A percentile compares a stretch with the other conserved stretches of the same genome.
Evolutionary conservation across 1,284 basidiomycete species (phyloP).

Genomic region (Apiotrichum sp.): DNA sequence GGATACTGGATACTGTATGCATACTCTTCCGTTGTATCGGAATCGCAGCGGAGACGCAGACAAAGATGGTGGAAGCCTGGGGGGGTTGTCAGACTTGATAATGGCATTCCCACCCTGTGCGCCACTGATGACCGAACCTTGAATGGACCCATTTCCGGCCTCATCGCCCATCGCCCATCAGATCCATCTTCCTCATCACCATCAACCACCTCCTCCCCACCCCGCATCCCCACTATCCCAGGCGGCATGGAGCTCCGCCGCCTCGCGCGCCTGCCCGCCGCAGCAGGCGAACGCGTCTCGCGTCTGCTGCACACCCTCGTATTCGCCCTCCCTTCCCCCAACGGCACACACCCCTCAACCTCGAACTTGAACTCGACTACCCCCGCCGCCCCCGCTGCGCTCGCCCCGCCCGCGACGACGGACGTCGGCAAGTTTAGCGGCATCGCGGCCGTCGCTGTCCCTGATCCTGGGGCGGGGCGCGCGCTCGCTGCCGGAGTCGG

Average conservation of each 20-base stretch:
- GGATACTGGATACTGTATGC: no score
- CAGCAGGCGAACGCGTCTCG: slow-evolving; percentile 22
- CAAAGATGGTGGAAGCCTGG: no score
- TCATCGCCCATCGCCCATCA: no score
- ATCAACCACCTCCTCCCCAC: no score
- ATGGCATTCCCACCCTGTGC: no score
- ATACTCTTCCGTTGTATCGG: no score
- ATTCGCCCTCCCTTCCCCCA: slow-evolving; percentile 36
- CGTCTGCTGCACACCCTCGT: slow-evolving; percentile 32
- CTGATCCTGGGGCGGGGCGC: slow-evolving; percentile 53
- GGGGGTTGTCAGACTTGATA: no score
- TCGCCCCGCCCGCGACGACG: not conserved
- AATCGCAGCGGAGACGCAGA: no score
- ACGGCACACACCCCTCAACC: slow-evolving; percentile 38
- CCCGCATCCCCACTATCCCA: no score
- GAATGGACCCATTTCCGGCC: no score
- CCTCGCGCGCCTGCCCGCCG: slow-evolving; percentile 37
- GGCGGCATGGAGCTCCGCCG: slow-evolving; percentile 33
- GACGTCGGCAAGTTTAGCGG: slow-evolving; percentile 44
- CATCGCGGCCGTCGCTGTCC: slow-evolving; percentile 56
- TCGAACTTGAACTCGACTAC: slow-evolving; percentile 66
- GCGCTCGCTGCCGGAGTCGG: slow-evolving; percentile 32
- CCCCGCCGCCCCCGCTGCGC: slow-evolving; percentile 37
- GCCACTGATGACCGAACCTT: no score
- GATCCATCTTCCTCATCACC: no score